Evolutionary conservation across 345 rosid genomes (phyloP).

Genomic region (Salix brachista): DNA sequence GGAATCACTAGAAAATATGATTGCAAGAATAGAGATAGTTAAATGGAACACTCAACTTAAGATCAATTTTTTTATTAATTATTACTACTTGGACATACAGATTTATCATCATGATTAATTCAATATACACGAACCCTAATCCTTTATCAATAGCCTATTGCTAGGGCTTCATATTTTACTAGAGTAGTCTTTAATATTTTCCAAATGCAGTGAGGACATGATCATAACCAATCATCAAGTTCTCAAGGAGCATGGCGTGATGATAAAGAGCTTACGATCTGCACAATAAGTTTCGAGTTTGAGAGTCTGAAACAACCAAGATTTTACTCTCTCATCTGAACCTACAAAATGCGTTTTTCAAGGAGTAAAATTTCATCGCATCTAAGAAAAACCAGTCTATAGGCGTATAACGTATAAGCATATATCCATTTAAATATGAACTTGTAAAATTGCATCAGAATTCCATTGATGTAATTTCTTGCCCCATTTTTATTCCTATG

Average conservation of each 20-base stretch:
- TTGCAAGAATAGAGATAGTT: slow-evolving; percentile 3
- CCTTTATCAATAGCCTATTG: neutral
- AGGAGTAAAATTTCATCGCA: too few species aligned
- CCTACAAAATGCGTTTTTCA: fast-evolving
- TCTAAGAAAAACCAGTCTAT: too few species aligned
- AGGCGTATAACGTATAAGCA: too few species aligned
- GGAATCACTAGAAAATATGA: slow-evolving; percentile 29
- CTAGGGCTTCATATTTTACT: neutral
- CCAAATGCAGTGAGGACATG: neutral
- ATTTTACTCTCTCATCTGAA: too few species aligned
- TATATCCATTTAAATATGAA: neutral
- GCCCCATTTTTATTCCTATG: neutral
- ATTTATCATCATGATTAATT: neutral
- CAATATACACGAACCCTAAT: neutral
- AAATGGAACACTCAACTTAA: too few species aligned
- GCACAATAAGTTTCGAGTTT: too few species aligned
- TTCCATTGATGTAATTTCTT: neutral
- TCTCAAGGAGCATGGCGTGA: fast-evolving
- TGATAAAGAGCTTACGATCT: too few species aligned
- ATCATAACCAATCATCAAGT: neutral
- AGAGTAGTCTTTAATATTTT: neutral
- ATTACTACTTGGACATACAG: too few species aligned
- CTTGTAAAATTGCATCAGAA: neutral
- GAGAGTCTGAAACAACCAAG: too few species aligned
- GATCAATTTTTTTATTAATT: too few species aligned